phyloP scores from a whole-genome alignment of 371 early-diverging fungal genomes.

The Syncephalastrum racemosum region DNA sequence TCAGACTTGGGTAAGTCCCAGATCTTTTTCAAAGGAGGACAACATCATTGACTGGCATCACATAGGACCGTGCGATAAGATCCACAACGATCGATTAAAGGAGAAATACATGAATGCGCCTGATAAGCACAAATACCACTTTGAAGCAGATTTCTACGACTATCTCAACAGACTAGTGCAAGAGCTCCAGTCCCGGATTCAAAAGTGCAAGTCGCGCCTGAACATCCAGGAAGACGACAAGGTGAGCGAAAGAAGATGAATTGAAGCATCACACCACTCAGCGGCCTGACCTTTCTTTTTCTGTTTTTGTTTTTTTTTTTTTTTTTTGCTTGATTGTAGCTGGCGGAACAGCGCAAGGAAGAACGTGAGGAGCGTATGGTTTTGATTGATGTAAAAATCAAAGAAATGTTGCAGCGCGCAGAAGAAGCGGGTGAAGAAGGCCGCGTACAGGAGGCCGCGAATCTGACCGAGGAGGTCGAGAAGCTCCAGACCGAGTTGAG shows the following conservation, averaged over 20 bases:
- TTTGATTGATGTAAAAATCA: slow-evolving; percentile 83
- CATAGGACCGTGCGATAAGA: slow-evolving; percentile 65
- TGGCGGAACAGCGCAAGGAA: slow-evolving; percentile 70
- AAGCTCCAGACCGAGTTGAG: slow-evolving; percentile 65
- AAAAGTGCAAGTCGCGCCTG: slow-evolving; percentile 72
- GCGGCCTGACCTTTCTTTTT: no score
- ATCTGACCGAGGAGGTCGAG: slow-evolving; percentile 63
- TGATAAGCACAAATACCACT: slow-evolving; percentile 69
- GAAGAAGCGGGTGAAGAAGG: slow-evolving; percentile 82
- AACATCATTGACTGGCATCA: neutral
- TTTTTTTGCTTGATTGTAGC: slow-evolving; percentile 23
- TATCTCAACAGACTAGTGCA: slow-evolving; percentile 68
- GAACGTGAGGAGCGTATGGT: slow-evolving; percentile 82
- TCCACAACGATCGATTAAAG: slow-evolving; percentile 83
- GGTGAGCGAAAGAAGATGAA: slow-evolving; percentile 34
- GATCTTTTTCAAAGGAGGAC: neutral
- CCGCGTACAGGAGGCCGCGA: slow-evolving; percentile 74
- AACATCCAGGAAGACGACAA: slow-evolving; percentile 74
- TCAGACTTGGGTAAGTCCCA: slow-evolving; percentile 71
- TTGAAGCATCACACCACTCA: no score
- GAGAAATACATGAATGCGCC: slow-evolving; percentile 69
- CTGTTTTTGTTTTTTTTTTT: slow-evolving; percentile 5
- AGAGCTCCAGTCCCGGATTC: slow-evolving; percentile 77
- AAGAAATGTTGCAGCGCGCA: slow-evolving; percentile 66
- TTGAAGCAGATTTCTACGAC: slow-evolving; percentile 76